Conservation (phyloP, 768 basidiomycete species). For the Rhodosporidiobolus sp. region DNA sequence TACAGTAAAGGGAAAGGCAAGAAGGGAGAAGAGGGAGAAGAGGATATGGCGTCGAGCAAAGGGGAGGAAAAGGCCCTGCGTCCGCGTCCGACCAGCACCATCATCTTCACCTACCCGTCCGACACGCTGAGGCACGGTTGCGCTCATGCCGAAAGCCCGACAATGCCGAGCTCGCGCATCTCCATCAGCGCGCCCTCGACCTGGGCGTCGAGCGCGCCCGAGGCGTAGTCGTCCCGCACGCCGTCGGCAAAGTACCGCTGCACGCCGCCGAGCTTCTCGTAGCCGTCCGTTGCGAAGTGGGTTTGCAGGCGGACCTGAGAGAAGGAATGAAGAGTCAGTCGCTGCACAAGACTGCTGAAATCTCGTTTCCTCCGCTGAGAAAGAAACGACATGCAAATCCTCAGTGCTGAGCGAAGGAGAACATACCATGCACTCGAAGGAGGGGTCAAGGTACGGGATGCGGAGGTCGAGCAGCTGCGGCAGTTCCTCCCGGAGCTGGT, state of each 20-base stretch:
- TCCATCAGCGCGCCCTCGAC: slow-evolving; percentile 96
- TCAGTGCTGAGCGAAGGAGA: too few relatives aligned
- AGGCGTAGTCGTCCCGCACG: slow-evolving; percentile 80
- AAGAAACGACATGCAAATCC: not conserved
- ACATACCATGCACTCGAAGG: slow-evolving; percentile 92
- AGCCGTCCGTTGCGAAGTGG: slow-evolving; percentile 96
- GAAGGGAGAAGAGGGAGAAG: not conserved
- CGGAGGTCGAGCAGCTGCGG: slow-evolving; percentile 90
- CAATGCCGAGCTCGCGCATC: slow-evolving; percentile 89
- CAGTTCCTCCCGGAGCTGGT: slow-evolving; percentile 83
- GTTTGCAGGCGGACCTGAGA: slow-evolving; percentile 71
- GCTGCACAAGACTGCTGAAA: not conserved
- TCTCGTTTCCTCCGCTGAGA: not conserved
- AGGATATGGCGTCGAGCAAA: too few relatives aligned
- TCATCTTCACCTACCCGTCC: not conserved
- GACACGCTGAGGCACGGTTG: too few relatives aligned
- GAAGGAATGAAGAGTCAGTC: not conserved
- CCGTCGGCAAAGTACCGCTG: slow-evolving; percentile 61
- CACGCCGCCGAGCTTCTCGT: slow-evolving; percentile 91
- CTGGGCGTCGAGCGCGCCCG: slow-evolving; percentile 92
- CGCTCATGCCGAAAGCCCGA: slow-evolving; percentile 20
- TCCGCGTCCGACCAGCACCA: too few relatives aligned
- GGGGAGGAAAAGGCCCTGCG: too few relatives aligned
- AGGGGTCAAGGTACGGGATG: slow-evolving; percentile 96
- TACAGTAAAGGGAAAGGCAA: not conserved